Percentiles rank a stretch among this genome's conserved stretches.
phyloP scores from a whole-genome alignment of 345 rosid genomes.

The Salix purpurea region DNA sequence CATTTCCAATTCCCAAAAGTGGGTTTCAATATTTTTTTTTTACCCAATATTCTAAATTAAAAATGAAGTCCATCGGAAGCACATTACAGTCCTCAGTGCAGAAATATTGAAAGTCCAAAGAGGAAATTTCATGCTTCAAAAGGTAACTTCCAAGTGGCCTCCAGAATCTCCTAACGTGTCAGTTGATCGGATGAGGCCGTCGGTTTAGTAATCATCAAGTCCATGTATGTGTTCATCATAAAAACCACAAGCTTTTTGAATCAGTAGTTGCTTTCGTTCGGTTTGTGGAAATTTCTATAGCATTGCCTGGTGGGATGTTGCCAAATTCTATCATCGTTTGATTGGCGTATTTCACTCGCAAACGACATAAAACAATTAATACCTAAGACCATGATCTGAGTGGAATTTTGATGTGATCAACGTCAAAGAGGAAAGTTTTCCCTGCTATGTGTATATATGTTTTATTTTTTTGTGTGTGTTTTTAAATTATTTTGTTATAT shows the following conservation, averaged over 20 bases:
- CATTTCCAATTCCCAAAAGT: neutral
- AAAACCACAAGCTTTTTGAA: neutral
- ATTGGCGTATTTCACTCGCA: too few species aligned
- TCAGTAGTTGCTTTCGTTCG: neutral
- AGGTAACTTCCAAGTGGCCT: neutral
- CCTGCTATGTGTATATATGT: neutral
- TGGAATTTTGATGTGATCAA: neutral
- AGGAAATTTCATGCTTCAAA: neutral
- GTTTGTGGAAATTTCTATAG: neutral
- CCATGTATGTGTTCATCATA: neutral
- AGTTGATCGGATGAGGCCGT: neutral
- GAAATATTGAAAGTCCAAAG: neutral
- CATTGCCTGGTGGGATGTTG: neutral
- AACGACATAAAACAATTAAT: too few species aligned
- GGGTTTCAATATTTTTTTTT: neutral
- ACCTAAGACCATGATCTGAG: too few species aligned
- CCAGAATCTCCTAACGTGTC: neutral
- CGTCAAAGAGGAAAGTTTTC: neutral
- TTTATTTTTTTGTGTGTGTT: neutral
- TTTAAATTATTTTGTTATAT: too few species aligned
- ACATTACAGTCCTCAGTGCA: neutral
- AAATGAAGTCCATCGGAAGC: neutral
- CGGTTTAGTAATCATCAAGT: neutral
- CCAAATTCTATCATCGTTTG: neutral
- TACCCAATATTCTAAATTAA: neutral